phyloP scores from a whole-genome alignment of 2,329 filamentous ascomycete species.

The Nemania bipapillata region DNA sequence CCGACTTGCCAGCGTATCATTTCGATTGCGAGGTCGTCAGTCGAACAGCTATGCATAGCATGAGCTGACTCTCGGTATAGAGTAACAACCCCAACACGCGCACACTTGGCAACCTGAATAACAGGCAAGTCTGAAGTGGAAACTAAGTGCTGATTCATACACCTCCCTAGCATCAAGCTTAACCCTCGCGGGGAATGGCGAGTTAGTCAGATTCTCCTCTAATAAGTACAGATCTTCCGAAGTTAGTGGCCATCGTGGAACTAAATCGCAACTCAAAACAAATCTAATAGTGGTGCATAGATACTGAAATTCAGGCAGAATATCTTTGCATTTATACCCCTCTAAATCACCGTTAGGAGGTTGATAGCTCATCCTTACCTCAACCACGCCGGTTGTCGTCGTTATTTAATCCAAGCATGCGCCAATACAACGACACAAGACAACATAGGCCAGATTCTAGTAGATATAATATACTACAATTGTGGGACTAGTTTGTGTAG shows the following conservation, averaged over 20 bases:
- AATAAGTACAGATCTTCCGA: background rate
- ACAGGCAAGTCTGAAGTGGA: background rate
- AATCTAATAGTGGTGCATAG: conserved; percentile 3
- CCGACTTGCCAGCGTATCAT: conserved; percentile 64
- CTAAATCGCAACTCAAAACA: background rate
- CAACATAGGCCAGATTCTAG: background rate
- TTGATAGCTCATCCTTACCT: background rate
- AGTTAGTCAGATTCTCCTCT: background rate
- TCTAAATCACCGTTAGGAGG: background rate
- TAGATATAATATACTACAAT: background rate
- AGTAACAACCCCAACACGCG: background rate
- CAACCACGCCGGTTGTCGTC: background rate
- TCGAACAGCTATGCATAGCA: conserved; percentile 66
- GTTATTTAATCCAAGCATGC: background rate
- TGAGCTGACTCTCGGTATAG: conserved; percentile 46
- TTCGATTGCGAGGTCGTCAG: conserved; percentile 63
- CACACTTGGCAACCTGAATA: background rate
- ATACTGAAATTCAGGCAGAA: background rate
- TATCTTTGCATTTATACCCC: background rate
- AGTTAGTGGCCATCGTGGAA: conserved; percentile 1
- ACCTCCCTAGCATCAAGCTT: background rate
- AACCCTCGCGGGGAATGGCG: background rate
- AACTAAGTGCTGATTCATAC: background rate
- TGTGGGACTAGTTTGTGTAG: background rate
- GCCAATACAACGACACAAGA: background rate